phyloP scores from a whole-genome alignment of 331 rosid species.

The Telfairia occidentalis region DNA sequence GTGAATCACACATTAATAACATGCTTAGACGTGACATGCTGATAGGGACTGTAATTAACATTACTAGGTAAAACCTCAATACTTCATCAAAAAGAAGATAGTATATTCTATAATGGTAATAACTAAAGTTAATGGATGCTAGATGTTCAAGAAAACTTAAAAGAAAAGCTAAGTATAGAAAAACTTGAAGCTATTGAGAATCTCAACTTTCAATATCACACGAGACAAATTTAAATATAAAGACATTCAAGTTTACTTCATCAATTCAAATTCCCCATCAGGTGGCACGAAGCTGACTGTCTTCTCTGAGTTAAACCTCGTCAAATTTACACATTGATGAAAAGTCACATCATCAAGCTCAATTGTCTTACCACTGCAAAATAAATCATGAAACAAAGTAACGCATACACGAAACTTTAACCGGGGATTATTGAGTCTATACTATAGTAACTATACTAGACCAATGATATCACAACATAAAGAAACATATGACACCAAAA shows the following conservation, averaged over 20 bases:
- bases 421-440: background rate
- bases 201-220: background rate
- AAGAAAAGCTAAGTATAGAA: background rate
- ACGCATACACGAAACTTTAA: background rate
- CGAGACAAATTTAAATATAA: background rate
- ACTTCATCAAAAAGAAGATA: background rate
- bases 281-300: conserved; percentile 99
- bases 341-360: conserved; percentile 98
- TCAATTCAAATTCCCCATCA: conserved; percentile 97
- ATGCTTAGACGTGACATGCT: background rate
- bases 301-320: conserved; percentile 96
- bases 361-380: conserved; percentile 91
- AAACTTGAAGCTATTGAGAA: background rate
- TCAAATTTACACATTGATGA: conserved; percentile 98
- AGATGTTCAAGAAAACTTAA: background rate
- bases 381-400: conserved; percentile 2
- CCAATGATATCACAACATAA: background rate
- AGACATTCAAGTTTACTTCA: conserved; percentile 56
- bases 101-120: background rate
- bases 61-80: background rate
- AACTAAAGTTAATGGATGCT: background rate
- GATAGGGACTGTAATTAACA: background rate
- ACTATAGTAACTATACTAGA: background rate
- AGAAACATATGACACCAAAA: background rate
- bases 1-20: background rate